phyloP scores from a whole-genome alignment of 768 basidiomycete genomes.

The Rickenella mellea region DNA sequence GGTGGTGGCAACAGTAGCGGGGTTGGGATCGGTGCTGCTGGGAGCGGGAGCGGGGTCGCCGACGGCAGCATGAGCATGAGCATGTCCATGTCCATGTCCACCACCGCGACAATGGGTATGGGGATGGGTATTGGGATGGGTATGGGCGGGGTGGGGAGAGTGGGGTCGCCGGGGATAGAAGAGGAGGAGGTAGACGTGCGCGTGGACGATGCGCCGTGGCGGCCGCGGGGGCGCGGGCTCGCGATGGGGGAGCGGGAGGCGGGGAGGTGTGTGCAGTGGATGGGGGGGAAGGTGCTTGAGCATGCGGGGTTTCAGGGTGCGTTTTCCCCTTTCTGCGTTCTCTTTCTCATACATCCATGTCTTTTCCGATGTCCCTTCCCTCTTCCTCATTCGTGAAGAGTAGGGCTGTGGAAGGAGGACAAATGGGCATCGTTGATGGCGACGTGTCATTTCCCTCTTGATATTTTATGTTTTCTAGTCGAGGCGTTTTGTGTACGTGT shows the following conservation, averaged over 20 bases:
- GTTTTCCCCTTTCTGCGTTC: conserved; percentile 14
- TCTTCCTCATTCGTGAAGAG: too few species aligned
- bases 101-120: too few species aligned
- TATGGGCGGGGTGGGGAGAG: too few species aligned
- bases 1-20: conserved; percentile 12
- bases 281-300: conserved; percentile 69
- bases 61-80: too few species aligned
- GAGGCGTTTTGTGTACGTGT: not conserved
- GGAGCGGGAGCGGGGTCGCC: not conserved
- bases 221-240: conserved; percentile 19
- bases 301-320: conserved; percentile 89
- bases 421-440: conserved; percentile 1
- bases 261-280: conserved; percentile 60
- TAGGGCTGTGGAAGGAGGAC: too few species aligned
- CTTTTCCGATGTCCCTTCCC: too few species aligned
- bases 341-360: too few species aligned
- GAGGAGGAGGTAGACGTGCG: conserved; percentile 24
- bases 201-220: conserved; percentile 57
- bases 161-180: too few species aligned
- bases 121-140: too few species aligned
- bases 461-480: not conserved
- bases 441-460: not conserved
- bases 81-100: too few species aligned
- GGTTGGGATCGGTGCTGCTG: conserved; percentile 17
- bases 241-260: conserved; percentile 57